phyloP scores from a whole-genome alignment of 1,284 basidiomycete genomes.

The Trichosporon sp. region DNA sequence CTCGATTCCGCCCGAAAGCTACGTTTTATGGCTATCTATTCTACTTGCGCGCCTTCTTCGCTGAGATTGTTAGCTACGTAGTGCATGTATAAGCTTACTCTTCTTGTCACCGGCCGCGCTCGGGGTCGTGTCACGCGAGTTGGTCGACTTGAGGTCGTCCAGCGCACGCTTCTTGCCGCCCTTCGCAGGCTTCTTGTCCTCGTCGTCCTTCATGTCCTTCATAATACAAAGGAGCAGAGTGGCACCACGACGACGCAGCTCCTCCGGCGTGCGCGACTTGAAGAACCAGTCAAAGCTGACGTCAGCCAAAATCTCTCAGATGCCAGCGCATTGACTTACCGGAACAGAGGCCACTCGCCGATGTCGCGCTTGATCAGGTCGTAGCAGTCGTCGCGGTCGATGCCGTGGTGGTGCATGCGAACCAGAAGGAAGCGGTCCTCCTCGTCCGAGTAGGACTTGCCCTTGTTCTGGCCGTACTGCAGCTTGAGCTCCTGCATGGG shows the following conservation, averaged over 20 bases:
- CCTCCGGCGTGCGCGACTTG: slow-evolving; percentile 87
- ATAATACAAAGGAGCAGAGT: slow-evolving; percentile 86
- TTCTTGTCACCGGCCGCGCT: slow-evolving; percentile 25
- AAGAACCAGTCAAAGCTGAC: slow-evolving; percentile 90
- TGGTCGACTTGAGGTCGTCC: slow-evolving; percentile 48
- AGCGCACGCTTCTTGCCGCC: slow-evolving; percentile 51
- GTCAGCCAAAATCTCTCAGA: neutral
- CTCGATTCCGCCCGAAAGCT: neutral
- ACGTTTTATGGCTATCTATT: neutral
- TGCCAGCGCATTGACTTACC: slow-evolving; percentile 35
- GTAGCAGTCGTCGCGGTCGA: slow-evolving; percentile 86
- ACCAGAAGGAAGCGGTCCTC: slow-evolving; percentile 95
- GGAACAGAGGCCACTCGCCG: slow-evolving; percentile 90
- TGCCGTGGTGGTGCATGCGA: slow-evolving; percentile 84
- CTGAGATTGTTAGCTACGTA: slow-evolving; percentile 12
- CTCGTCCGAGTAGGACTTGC: slow-evolving; percentile 93
- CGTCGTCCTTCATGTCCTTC: slow-evolving; percentile 63
- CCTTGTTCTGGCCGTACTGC: slow-evolving; percentile 89
- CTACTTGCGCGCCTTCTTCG: slow-evolving; percentile 38
- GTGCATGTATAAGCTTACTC: slow-evolving; percentile 8
- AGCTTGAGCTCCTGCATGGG: slow-evolving; percentile 95
- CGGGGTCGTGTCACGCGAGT: slow-evolving; percentile 43
- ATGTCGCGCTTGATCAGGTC: slow-evolving; percentile 96
- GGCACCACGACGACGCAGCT: slow-evolving; percentile 82
- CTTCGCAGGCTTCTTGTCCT: slow-evolving; percentile 54